Conservation (phyloP, 305 asterid species). For the Withania somnifera region DNA sequence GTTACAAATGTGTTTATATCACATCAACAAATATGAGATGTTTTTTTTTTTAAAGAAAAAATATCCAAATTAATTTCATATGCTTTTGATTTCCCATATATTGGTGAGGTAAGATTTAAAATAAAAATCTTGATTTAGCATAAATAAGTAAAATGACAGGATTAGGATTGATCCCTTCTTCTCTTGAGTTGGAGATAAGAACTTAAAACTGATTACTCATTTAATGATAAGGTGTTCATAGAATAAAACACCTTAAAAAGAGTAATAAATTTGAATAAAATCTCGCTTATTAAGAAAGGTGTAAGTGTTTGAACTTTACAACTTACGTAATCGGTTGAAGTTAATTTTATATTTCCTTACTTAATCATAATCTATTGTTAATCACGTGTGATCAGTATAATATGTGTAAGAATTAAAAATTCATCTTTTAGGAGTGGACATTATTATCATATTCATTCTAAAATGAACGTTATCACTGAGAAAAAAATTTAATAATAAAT, state of each 20-base stretch:
- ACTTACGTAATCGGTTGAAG: neutral
- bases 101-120: neutral
- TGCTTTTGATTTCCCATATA: neutral
- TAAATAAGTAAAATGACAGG: neutral
- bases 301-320: no score
- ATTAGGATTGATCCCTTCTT: neutral
- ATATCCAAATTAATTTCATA: neutral
- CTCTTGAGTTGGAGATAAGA: neutral
- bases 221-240: neutral
- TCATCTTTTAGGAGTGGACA: neutral
- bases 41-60: no score
- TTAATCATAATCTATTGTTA: neutral
- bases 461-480: no score
- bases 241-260: no score
- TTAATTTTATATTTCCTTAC: neutral
- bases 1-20: neutral
- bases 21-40: neutral
- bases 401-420: neutral
- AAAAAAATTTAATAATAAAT: no score
- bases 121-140: neutral
- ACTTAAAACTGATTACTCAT: neutral
- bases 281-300: neutral
- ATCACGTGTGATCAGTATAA: neutral
- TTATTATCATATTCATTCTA: no score
- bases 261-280: neutral